These are phyloP conservation scores for rapeseed (Brassica napus) DNA, from an alignment of 345 rosid genomes.

Conservation along the genomic window Da-Ae NC_063448.1:5575001-5575500, in stretches of 20 bases:
- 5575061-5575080: neutral
- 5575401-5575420: neutral
- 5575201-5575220: neutral
- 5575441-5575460: too few species aligned
- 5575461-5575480: neutral
- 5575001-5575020: too few species aligned
- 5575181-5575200: conserved; percentile 3
- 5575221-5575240: conserved; percentile 6
- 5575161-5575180: neutral
- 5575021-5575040: too few species aligned
- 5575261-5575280: neutral
- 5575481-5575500: neutral
- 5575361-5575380: neutral
- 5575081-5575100: neutral
- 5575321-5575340: neutral
- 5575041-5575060: neutral
- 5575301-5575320: neutral
- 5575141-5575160: conserved; percentile 4
- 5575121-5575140: neutral
- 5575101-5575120: neutral
- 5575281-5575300: conserved; percentile 8
- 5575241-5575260: neutral
- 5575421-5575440: neutral
- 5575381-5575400: neutral
- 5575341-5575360: neutral